These are phyloP conservation scores for Fusarium sp. DNA, from an alignment of 2,329 filamentous ascomycete species.

Conservation along the genomic window DNA sequence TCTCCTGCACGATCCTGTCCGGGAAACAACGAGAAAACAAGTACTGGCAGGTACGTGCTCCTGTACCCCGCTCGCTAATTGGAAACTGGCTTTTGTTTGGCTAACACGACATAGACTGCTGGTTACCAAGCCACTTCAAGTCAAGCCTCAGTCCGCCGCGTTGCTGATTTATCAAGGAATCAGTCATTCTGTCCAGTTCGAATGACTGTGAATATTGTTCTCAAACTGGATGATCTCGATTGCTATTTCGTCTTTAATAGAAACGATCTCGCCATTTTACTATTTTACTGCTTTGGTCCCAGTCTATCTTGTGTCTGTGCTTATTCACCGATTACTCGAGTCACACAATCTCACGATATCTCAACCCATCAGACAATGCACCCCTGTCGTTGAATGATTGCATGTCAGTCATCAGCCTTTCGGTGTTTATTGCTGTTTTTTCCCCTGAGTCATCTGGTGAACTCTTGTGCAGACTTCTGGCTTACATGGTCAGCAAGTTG, in stretches of 20 bases:
- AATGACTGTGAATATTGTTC: no score
- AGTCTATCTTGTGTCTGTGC: not conserved
- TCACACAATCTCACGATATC: slow-evolving; percentile 24
- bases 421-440: not conserved
- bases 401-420: not conserved
- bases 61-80: slow-evolving; percentile 21
- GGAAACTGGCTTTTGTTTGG: slow-evolving; percentile 34
- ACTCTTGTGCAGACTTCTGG: not conserved
- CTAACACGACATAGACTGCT: not conserved
- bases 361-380: slow-evolving; percentile 11
- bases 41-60: slow-evolving; percentile 45
- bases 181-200: slow-evolving; percentile 20
- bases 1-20: slow-evolving; percentile 19
- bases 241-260: no score
- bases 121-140: slow-evolving; percentile 40
- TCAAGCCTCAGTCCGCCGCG: slow-evolving; percentile 32
- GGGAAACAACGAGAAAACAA: slow-evolving; percentile 42
- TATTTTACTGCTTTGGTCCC: slow-evolving; percentile 1
- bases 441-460: not conserved
- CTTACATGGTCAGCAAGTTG: no score
- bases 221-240: no score
- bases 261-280: no score
- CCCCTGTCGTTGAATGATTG: slow-evolving; percentile 9
- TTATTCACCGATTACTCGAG: slow-evolving; percentile 9
- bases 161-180: slow-evolving; percentile 25